Evolutionary conservation across 2,329 filamentous ascomycete genomes (phyloP), one percentile per base, ranked within the genome.

Genomic region (Phialocephala subalpina): DNA sequence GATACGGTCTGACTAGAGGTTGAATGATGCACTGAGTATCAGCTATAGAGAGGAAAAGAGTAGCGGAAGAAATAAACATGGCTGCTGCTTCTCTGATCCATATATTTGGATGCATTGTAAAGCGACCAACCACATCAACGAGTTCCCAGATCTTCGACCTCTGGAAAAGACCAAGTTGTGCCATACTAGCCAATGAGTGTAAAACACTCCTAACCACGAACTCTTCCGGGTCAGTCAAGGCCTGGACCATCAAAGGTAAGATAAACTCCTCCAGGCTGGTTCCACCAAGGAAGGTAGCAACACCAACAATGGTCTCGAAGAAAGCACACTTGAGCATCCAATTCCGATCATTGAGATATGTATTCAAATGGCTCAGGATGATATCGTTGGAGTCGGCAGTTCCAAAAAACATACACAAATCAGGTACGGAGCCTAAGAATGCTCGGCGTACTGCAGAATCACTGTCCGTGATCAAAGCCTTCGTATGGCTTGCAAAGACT

Each of bases 311-410:
- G 0, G 94, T 93, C 75, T 97, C 94, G 74, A 99, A 97, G 76
- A 98, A 98, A 2, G 95, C 94, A 73, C 94, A 97, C 78, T 97
- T 97, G 36, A 99, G 82, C 77, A 93, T 93, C 96, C 96, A 99
- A 77, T 99, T 94, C 49, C 91, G 89, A 73, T 98, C 96, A 72
- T 99, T 99, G 9, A 99, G 81, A 74, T 99, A 99, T 0, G 96
- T 99, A 75, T 98, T 98, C 33, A 99, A 83, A 80, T 99, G 96
- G 36, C 94, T 97, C 25, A 99, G 82, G 18, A 99, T 90, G n/a
- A 99, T 93, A 75, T 99, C 96, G 77, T 97, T 97, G 0, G 95
- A 92, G 74, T 94, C 91, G n/a, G 90, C 86, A 67, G 92, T 94
- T 2, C 93, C 94, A 72, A 99, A 98, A 78, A 99, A 98, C 71